phyloP scores from a whole-genome alignment of 495 filamentous ascomycete species.

The Lasiosphaeria ovina region DNA sequence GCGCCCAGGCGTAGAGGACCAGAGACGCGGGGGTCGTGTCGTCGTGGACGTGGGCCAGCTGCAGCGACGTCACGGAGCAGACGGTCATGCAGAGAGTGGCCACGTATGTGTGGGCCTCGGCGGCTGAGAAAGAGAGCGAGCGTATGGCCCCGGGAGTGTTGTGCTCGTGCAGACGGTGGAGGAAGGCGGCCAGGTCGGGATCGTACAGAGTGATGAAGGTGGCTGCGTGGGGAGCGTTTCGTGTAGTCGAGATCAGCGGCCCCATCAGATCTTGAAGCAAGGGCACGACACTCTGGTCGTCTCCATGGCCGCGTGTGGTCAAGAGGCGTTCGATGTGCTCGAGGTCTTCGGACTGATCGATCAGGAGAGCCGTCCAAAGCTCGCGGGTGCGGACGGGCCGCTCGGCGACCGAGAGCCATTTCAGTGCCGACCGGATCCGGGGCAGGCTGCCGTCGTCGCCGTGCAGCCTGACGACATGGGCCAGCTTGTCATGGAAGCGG shows the following conservation, averaged over 20 bases:
- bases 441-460: neutral
- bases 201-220: constrained; percentile 12
- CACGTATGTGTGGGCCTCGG: constrained; percentile 17
- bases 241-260: constrained; percentile 5
- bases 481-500: constrained; percentile 10
- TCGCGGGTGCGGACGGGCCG: constrained; percentile 20
- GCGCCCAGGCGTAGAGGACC: constrained; percentile 21
- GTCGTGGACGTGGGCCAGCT: constrained; percentile 16
- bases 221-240: neutral
- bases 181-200: constrained; percentile 8
- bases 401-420: constrained; percentile 24
- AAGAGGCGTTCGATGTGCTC: constrained; percentile 18
- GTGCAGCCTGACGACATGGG: neutral
- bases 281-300: constrained; percentile 8
- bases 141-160: neutral
- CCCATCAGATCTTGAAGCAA: constrained; percentile 13
- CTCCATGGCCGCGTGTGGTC: neutral
- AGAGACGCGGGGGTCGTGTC: constrained; percentile 10
- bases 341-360: constrained; percentile 16
- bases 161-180: constrained; percentile 1
- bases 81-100: constrained; percentile 19
- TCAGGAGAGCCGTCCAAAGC: constrained; percentile 19
- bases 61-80: constrained; percentile 15
- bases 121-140: constrained; percentile 13
- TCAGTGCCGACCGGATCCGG: constrained; percentile 17